Evolutionary conservation across 164 flowering plant genomes (phyloP).

Genomic region (Buxus sempervirens): DNA sequence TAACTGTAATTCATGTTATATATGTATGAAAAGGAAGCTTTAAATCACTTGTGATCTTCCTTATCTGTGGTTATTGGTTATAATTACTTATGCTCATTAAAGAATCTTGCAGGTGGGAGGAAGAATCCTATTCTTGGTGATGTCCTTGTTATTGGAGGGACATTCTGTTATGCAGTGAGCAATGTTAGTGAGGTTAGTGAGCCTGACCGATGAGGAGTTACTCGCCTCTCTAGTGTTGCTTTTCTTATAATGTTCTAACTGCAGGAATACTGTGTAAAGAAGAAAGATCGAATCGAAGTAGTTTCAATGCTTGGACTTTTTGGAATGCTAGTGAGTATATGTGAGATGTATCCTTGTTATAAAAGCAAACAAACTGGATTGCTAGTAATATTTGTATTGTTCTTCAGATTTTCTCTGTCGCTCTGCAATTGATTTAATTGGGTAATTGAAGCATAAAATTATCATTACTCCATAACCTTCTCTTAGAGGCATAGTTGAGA

Average conservation of each 20-base stretch:
- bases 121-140: slow-evolving; percentile 71
- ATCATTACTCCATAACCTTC: slow-evolving; percentile 30
- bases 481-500: slow-evolving; percentile 49
- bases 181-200: slow-evolving; percentile 68
- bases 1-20: no score
- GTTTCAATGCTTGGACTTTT: slow-evolving; percentile 65
- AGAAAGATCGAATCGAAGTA: slow-evolving; percentile 68
- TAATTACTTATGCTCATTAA: neutral
- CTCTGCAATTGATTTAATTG: neutral
- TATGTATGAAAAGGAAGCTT: neutral
- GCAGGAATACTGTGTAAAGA: slow-evolving; percentile 85
- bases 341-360: slow-evolving; percentile 71
- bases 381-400: neutral
- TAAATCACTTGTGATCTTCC: neutral
- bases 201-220: neutral
- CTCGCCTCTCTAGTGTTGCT: neutral
- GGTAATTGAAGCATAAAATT: neutral
- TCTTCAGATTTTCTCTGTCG: neutral
- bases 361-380: neutral
- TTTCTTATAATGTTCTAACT: slow-evolving; percentile 8
- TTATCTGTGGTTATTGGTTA: neutral
- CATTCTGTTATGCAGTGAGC: slow-evolving; percentile 59
- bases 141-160: slow-evolving; percentile 59
- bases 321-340: slow-evolving; percentile 52
- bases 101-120: slow-evolving; percentile 43